Base-by-base conservation (phyloP, 352 stramenopile genomes). In the Pythium rishiriense region DNA sequence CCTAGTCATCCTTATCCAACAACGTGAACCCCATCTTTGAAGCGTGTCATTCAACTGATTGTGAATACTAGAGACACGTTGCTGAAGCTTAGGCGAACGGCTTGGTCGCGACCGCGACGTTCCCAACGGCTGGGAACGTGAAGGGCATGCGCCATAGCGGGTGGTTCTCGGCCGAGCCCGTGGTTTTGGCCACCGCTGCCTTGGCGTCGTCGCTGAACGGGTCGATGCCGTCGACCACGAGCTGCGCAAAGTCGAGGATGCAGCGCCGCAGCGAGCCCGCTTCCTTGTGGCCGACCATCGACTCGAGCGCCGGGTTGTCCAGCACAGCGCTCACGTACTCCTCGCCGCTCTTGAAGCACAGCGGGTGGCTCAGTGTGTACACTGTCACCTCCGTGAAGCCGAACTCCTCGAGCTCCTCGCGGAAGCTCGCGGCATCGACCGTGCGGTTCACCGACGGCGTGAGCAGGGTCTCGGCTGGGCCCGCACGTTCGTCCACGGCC, bases 31-130 rank as follows among this genome's bases (percentile, higher is more conserved):
- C n/a, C n/a, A n/a, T n/a, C n/a, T n/a, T n/a, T n/a, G n/a, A n/a
- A n/a, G n/a, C n/a, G n/a, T n/a, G n/a, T n/a, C n/a, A n/a, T n/a
- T n/a, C n/a, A n/a, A n/a, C n/a, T n/a, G n/a, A n/a, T n/a, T n/a
- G n/a, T n/a, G n/a, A n/a, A n/a, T n/a, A n/a, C n/a, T n/a, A n/a
- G n/a, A n/a, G n/a, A n/a, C n/a, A n/a, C n/a, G n/a, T n/a, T n/a
- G n/a, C n/a, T n/a, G n/a, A n/a, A n/a, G n/a, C n/a, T n/a, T n/a
- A n/a, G n/a, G n/a, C n/a, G n/a, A n/a, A n/a, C n/a, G 55, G 48
- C 21, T 59, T 66, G 35, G 35, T 58, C 33, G 58, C 58, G 26
- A 64, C 9, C 10, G 57, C 57, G 8, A 64, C 37, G 57, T 57
- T 51, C 4, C 45, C 57, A 4, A 57, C 21, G 25, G 45, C 45